These are phyloP conservation scores for Coniosporium tulheliwenetii DNA, from an alignment of 2,329 filamentous ascomycete genomes.

Conservation along the genomic window DNA sequence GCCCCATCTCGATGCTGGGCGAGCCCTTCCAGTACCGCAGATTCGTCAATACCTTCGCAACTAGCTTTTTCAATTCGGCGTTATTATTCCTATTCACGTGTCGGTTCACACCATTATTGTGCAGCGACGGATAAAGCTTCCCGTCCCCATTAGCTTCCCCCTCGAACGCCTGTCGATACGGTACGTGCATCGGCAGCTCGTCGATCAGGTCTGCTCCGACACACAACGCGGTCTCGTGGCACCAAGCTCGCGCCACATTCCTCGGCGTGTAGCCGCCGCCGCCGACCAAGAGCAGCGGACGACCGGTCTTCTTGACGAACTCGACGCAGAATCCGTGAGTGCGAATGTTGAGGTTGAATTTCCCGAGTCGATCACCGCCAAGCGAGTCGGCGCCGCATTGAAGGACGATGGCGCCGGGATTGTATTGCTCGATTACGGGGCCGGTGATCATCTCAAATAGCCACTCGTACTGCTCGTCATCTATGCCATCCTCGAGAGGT, in stretches of 20 bases:
- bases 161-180: constrained; percentile 72
- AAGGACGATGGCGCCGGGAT: constrained; percentile 79
- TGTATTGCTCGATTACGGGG: constrained; percentile 65
- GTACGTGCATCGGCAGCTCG: constrained; percentile 62
- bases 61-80: constrained; percentile 59
- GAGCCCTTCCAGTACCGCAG: constrained; percentile 70
- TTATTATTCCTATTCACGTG: constrained; percentile 65
- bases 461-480: constrained; percentile 61
- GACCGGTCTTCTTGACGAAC: constrained; percentile 64
- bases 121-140: constrained; percentile 72
- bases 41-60: constrained; percentile 70
- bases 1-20: constrained; percentile 73
- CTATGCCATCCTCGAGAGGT: constrained; percentile 52
- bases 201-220: constrained; percentile 59
- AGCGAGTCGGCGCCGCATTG: constrained; percentile 94
- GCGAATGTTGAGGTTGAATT: constrained; percentile 93
- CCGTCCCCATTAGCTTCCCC: constrained; percentile 54
- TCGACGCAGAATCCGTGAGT: constrained; percentile 85
- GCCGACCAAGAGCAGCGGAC: constrained; percentile 81
- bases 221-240: constrained; percentile 86
- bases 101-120: constrained; percentile 49
- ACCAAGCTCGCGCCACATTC: constrained; percentile 94
- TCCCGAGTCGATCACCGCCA: constrained; percentile 80
- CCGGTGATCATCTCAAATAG: constrained; percentile 74
- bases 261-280: constrained; percentile 93